phyloP scores from a whole-genome alignment of 768 basidiomycete genomes.

The Auricularia sp. region DNA sequence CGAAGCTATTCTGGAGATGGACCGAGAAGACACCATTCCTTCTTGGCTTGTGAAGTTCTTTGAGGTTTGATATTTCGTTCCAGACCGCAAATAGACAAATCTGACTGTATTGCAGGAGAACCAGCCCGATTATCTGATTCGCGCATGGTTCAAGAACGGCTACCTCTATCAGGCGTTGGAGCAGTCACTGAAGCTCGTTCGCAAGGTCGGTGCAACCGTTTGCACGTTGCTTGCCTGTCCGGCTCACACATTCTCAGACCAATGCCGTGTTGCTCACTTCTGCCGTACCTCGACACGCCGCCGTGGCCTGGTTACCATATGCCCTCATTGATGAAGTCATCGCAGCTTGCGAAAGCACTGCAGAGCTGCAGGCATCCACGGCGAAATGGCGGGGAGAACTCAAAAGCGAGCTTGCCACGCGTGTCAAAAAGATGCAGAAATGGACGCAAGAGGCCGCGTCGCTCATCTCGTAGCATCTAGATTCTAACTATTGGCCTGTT shows the following conservation, averaged over 20 bases:
- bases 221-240: not conserved
- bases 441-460: slow-evolving; percentile 20
- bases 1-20: slow-evolving; percentile 64
- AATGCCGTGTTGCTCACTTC: slow-evolving; percentile 7
- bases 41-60: slow-evolving; percentile 75
- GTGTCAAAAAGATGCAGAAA: slow-evolving; percentile 62
- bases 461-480: not conserved
- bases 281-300: slow-evolving; percentile 32
- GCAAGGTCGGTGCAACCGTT: slow-evolving; percentile 42
- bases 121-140: slow-evolving; percentile 78
- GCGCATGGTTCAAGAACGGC: slow-evolving; percentile 69
- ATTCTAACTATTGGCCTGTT: not conserved
- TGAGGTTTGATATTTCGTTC: slow-evolving; percentile 37
- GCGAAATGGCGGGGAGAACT: slow-evolving; percentile 36
- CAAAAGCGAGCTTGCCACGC: slow-evolving; percentile 49
- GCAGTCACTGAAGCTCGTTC: slow-evolving; percentile 59
- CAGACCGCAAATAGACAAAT: not conserved
- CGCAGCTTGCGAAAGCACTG: slow-evolving; percentile 44
- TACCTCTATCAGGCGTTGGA: slow-evolving; percentile 68
- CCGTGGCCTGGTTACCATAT: slow-evolving; percentile 73
- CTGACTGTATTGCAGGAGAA: slow-evolving; percentile 36
- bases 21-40: slow-evolving; percentile 52
- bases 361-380: slow-evolving; percentile 22
- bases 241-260: not conserved
- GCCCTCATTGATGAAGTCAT: slow-evolving; percentile 77